A percentile compares a stretch with the other conserved stretches of the same genome.
Evolutionary conservation across 345 rosid species (phyloP).

Genomic region (Lumnitzera littorea): DNA sequence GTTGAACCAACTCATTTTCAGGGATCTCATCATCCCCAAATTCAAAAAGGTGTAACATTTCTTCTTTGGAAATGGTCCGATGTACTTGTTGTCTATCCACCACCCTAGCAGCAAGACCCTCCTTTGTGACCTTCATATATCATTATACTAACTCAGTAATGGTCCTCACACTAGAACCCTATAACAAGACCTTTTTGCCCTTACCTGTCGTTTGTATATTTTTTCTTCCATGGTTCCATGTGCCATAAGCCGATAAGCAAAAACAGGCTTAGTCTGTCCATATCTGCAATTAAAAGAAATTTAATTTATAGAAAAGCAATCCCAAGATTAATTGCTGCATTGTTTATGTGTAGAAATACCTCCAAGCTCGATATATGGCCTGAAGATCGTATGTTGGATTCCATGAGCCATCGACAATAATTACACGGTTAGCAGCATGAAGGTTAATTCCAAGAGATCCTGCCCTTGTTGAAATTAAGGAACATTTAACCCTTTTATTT

Average conservation of each 20-base stretch:
- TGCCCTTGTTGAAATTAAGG: conserved; percentile 93
- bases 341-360: conserved; percentile 31
- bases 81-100: conserved; percentile 98
- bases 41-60: conserved; percentile 97
- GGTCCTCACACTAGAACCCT: conserved; percentile 5
- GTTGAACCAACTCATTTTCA: conserved; percentile 40
- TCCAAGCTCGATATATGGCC: conserved; percentile 98
- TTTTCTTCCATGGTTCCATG: conserved; percentile 99
- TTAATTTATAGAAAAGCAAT: not conserved
- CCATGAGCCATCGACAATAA: conserved; percentile 99
- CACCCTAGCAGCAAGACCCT: conserved; percentile 99
- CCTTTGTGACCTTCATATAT: conserved; percentile 81
- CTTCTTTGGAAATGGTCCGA: conserved; percentile 94
- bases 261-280: conserved; percentile 97
- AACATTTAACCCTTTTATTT: conserved; percentile 84
- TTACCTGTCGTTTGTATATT: conserved; percentile 97
- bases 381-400: conserved; percentile 99
- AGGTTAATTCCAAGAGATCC: conserved; percentile 99
- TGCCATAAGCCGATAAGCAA: conserved; percentile 94
- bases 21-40: conserved; percentile 87
- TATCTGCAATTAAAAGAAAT: conserved; percentile 42
- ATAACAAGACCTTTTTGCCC: not conserved
- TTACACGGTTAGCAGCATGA: conserved; percentile 94
- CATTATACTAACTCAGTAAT: conserved; percentile 12
- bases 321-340: no score